These are phyloP conservation scores for Auriculariales sp. DNA, from an alignment of 768 basidiomycete genomes.

Conservation along the genomic window DNA sequence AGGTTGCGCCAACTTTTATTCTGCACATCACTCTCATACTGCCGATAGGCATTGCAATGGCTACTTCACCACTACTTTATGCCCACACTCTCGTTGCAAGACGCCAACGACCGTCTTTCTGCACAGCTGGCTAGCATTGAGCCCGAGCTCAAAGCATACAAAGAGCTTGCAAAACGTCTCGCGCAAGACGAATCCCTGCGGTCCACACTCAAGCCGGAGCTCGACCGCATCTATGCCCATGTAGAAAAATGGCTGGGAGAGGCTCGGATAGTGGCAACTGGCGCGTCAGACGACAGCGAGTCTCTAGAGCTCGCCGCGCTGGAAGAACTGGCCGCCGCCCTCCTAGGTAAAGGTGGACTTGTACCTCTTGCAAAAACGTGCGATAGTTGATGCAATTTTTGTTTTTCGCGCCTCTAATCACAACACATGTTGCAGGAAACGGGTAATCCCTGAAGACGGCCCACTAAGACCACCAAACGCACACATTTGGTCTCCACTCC, in stretches of 20 bases:
- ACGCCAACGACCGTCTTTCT: slow-evolving; percentile 12
- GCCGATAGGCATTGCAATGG: slow-evolving; percentile 61
- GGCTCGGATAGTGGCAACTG: slow-evolving; percentile 29
- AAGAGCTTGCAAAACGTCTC: slow-evolving; percentile 44
- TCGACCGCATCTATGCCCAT: slow-evolving; percentile 37
- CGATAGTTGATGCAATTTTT: slow-evolving; percentile 9
- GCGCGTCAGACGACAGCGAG: slow-evolving; percentile 26
- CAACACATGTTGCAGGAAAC: slow-evolving; percentile 31
- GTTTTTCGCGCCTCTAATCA: background rate
- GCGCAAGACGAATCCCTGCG: slow-evolving; percentile 51
- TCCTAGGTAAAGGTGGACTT: slow-evolving; percentile 58
- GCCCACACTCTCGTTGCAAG: slow-evolving; percentile 46
- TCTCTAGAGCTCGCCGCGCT: slow-evolving; percentile 51
- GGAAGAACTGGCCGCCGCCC: slow-evolving; percentile 46
- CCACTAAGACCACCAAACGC: slow-evolving; percentile 38
- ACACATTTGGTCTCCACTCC: slow-evolving; percentile 48
- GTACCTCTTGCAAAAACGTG: slow-evolving; percentile 81
- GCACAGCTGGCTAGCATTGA: slow-evolving; percentile 37
- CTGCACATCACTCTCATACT: slow-evolving; percentile 3
- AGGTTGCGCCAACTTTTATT: slow-evolving; percentile 1
- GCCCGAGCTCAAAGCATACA: slow-evolving; percentile 65
- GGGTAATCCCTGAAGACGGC: slow-evolving; percentile 23
- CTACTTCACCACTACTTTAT: slow-evolving; percentile 74
- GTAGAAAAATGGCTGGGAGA: slow-evolving; percentile 73
- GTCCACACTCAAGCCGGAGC: slow-evolving; percentile 32